Conservation (phyloP, 2,329 filamentous ascomycete species). For the Botrytis pseudocinerea region DNA sequence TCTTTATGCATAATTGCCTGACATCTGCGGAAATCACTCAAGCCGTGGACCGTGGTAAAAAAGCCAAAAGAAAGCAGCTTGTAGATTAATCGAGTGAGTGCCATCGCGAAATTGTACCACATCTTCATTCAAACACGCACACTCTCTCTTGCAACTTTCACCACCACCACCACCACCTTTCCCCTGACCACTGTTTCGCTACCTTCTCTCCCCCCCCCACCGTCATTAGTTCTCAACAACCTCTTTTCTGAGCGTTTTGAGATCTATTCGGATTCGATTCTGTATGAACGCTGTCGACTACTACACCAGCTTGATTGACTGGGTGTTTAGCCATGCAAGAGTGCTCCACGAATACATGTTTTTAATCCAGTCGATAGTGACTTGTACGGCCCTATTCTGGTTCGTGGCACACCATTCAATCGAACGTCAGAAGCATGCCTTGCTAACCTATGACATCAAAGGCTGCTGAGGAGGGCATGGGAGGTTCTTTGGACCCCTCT, state of each 20-base stretch:
- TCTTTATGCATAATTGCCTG: constrained; percentile 18
- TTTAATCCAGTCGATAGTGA: constrained; percentile 40
- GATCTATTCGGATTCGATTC: constrained; percentile 24
- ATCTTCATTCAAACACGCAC: neutral
- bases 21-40: neutral
- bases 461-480: constrained; percentile 82
- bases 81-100: neutral
- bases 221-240: constrained; percentile 17
- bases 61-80: constrained; percentile 10
- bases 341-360: constrained; percentile 38
- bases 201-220: neutral
- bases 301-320: constrained; percentile 39
- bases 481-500: constrained; percentile 90
- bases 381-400: constrained; percentile 40
- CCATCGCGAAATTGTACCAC: constrained; percentile 13
- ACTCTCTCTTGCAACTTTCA: neutral
- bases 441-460: constrained; percentile 43
- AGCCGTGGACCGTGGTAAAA: constrained; percentile 11
- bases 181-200: neutral
- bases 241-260: constrained; percentile 24
- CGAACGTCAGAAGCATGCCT: neutral
- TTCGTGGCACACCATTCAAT: constrained; percentile 23
- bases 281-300: constrained; percentile 42
- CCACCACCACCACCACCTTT: neutral
- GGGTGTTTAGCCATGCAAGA: constrained; percentile 41